phyloP scores from a whole-genome alignment of 2,329 filamentous ascomycete species.

The Tympanopsis confertula region DNA sequence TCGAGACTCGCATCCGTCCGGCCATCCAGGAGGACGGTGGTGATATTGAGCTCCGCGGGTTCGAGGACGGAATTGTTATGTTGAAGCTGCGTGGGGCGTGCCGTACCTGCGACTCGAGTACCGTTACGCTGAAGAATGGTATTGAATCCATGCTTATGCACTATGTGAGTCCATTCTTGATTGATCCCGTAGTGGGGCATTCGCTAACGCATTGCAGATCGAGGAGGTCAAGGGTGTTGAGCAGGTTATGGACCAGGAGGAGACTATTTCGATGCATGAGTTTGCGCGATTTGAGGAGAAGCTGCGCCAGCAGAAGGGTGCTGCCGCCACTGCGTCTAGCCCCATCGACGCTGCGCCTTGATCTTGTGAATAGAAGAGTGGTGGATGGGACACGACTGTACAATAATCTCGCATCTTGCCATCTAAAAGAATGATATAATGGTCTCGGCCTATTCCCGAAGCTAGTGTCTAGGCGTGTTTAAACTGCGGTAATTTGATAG shows the following conservation, averaged over 20 bases:
- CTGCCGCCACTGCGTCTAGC: slow-evolving; percentile 7
- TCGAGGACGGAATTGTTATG: slow-evolving; percentile 72
- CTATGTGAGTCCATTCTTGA: slow-evolving; percentile 49
- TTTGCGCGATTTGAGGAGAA: slow-evolving; percentile 95
- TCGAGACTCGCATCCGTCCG: slow-evolving; percentile 88
- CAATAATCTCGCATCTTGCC: no score
- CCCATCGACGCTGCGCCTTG: no score
- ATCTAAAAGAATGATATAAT: no score
- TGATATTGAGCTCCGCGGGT: slow-evolving; percentile 90
- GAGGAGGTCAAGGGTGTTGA: slow-evolving; percentile 90
- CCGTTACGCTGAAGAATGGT: slow-evolving; percentile 90
- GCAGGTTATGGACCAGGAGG: slow-evolving; percentile 83
- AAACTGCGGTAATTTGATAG: no score
- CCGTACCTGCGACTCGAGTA: slow-evolving; percentile 91
- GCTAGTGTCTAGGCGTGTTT: no score
- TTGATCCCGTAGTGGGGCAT: not conserved
- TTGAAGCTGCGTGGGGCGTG: slow-evolving; percentile 87
- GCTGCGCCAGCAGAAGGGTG: slow-evolving; percentile 40
- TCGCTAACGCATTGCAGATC: slow-evolving; percentile 42
- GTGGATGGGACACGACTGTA: no score
- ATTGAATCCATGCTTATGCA: slow-evolving; percentile 99
- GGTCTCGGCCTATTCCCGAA: no score
- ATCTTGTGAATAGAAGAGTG: no score
- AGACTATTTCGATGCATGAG: slow-evolving; percentile 74
- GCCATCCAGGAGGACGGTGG: slow-evolving; percentile 96